Conservation (phyloP, 2,329 filamentous ascomycete species). For the Torrubiellomyces zombiae region DNA sequence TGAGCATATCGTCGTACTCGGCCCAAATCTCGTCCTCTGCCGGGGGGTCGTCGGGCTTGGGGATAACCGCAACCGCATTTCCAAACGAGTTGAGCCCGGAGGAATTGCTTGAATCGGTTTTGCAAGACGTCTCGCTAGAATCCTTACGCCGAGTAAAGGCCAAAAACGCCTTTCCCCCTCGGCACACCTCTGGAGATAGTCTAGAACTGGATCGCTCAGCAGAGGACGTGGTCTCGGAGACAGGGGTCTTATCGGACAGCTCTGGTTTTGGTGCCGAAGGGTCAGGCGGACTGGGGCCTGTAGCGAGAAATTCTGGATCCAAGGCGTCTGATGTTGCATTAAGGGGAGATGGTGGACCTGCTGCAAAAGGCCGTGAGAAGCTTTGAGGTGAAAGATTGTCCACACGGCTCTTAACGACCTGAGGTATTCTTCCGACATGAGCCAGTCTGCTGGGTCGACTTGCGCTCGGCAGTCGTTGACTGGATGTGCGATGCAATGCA, state of each 20-base stretch:
- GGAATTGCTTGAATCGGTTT: conserved; percentile 47
- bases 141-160: conserved; percentile 56
- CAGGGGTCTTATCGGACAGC: conserved; percentile 18
- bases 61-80: conserved; percentile 50
- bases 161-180: conserved; percentile 46
- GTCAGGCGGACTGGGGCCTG: conserved; percentile 28
- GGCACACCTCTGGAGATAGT: conserved; percentile 14
- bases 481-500: too few species aligned
- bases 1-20: conserved; percentile 80
- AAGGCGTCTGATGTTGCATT: conserved; percentile 14
- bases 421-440: conserved; percentile 74
- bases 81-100: conserved; percentile 37
- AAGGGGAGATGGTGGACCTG: conserved; percentile 25
- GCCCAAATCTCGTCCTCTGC: conserved; percentile 85
- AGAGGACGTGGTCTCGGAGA: conserved; percentile 14
- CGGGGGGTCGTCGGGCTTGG: conserved; percentile 41
- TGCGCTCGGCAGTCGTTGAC: too few species aligned
- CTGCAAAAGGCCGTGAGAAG: conserved; percentile 67
- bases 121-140: conserved; percentile 42
- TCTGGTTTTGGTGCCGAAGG: conserved; percentile 21
- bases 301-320: conserved; percentile 25
- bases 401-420: conserved; percentile 53
- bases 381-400: conserved; percentile 57
- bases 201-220: conserved; percentile 14
- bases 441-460: conserved; percentile 47